Base-by-base conservation (phyloP, 352 stramenopile species). In the Globisporangium uncinulatum region DNA sequence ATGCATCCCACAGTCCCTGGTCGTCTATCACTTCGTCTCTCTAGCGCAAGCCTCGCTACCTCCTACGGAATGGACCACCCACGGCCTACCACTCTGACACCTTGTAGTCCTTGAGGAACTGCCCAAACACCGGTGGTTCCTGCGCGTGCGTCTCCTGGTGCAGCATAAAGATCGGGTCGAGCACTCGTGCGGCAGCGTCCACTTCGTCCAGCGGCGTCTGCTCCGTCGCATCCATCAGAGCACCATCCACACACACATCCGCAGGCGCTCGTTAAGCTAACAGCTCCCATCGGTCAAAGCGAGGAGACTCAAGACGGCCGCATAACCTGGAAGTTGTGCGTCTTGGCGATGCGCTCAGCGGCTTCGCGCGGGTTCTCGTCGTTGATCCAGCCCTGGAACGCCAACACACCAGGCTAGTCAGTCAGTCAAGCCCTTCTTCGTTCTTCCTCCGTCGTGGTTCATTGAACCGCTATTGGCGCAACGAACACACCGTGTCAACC, bases 191-290 rank as follows among this genome's bases (percentile, higher is more conserved):
- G 0, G 95, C 95, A 2, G 93, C 95, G 67, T 98, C 95, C 39
- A 98, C 73, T 69, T 98, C 95, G 69, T 98, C 95, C 57, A 98
- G 92, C 3, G 95, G 92, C 1, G 93, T 98, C 79, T 98, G 42
- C 21, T 13, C 10, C 4, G 41, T 45, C 20, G 37, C n/a, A 45
- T 21, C 21, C 21, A 21, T 7, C 10, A 52, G 17, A 52, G 31
- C 17, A 13, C 4, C 13, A 29, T 15, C 17, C 32, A 19, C 24
- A 49, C 37, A 47, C 13, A 48, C 14, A 3, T 11, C 11, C 19
- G 1, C 15, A 48, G 9, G 11, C n/a, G n/a, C 9, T 9, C 32
- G 32, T 37, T 9, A 37, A 46, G 17, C n/a, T n/a, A n/a, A 24
- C 43, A 49, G 43, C 43, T 17, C n/a, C 1, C 20, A 4, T 11